A percentile compares a stretch with the other conserved stretches of the same genome.
Evolutionary conservation across 345 rosid genomes (phyloP).

Genomic region (Salix arbutifolia): DNA sequence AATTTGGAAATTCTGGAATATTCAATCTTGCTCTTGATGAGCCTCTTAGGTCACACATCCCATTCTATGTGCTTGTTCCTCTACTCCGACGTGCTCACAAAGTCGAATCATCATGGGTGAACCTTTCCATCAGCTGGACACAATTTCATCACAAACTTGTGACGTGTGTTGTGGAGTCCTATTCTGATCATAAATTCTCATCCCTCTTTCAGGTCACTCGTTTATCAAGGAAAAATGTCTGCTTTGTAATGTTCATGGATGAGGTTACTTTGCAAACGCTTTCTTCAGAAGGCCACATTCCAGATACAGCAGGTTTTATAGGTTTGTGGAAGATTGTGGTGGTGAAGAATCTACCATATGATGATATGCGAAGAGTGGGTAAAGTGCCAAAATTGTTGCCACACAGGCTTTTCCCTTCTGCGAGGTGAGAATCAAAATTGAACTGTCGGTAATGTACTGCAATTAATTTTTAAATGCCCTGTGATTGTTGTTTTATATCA

Average conservation of each 20-base stretch:
- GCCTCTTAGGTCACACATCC: neutral
- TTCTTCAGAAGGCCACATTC: slow-evolving; percentile 68
- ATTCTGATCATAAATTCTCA: neutral
- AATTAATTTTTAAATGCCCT: neutral
- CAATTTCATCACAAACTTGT: neutral
- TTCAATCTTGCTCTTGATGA: neutral
- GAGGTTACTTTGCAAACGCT: slow-evolving; percentile 69
- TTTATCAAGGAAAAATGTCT: slow-evolving; percentile 83
- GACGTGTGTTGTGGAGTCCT: neutral
- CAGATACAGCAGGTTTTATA: slow-evolving; percentile 75
- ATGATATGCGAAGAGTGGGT: slow-evolving; percentile 94
- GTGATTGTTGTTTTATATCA: neutral
- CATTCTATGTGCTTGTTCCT: neutral
- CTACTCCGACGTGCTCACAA: no score
- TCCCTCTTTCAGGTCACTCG: slow-evolving; percentile 65
- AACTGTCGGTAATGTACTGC: neutral
- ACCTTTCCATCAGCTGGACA: neutral
- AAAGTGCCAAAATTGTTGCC: slow-evolving; percentile 89
- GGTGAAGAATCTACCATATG: slow-evolving; percentile 78
- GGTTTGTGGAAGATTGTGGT: slow-evolving; percentile 95
- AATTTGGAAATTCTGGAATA: neutral
- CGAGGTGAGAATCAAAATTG: slow-evolving; percentile 53
- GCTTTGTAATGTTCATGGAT: slow-evolving; percentile 95
- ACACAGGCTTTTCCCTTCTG: slow-evolving; percentile 93
- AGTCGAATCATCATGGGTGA: neutral